Evolutionary conservation across 257 asterid species (phyloP).

Genomic region (Solanum lignicaule): DNA sequence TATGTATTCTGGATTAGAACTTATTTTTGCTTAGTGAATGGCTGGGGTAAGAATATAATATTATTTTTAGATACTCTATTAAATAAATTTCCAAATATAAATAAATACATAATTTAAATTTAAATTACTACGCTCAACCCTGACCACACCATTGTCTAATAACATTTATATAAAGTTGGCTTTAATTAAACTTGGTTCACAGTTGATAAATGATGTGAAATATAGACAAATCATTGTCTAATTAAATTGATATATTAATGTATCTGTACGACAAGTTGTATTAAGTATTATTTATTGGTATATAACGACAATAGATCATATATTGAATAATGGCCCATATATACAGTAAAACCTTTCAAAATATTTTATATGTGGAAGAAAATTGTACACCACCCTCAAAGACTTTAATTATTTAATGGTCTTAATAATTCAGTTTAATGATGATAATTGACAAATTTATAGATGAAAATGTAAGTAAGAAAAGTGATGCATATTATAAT

Average conservation of each 20-base stretch:
- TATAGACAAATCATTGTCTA: not conserved
- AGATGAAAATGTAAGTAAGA: not conserved
- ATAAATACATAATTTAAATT: no score
- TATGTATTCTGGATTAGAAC: no score
- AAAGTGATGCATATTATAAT: not conserved
- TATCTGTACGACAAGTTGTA: not conserved
- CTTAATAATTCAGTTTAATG: not conserved
- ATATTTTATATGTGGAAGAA: not conserved
- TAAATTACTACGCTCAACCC: not conserved
- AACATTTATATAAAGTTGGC: not conserved
- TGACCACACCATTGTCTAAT: not conserved
- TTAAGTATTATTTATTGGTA: not conserved
- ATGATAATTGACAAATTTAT: not conserved
- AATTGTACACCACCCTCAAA: not conserved
- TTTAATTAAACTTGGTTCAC: not conserved
- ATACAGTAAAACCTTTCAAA: not conserved
- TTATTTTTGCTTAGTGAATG: no score
- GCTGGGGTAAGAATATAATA: not conserved
- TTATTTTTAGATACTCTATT: not conserved
- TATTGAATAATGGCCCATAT: not conserved
- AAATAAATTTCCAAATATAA: no score
- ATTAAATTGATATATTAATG: not conserved
- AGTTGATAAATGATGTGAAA: not conserved
- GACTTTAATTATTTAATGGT: not conserved
- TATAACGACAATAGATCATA: not conserved